A percentile compares a stretch with the other conserved stretches of the same genome.
phyloP scores from a whole-genome alignment of 164 flowering plant species.

The Kalanchoe fedtschenkoi region DNA sequence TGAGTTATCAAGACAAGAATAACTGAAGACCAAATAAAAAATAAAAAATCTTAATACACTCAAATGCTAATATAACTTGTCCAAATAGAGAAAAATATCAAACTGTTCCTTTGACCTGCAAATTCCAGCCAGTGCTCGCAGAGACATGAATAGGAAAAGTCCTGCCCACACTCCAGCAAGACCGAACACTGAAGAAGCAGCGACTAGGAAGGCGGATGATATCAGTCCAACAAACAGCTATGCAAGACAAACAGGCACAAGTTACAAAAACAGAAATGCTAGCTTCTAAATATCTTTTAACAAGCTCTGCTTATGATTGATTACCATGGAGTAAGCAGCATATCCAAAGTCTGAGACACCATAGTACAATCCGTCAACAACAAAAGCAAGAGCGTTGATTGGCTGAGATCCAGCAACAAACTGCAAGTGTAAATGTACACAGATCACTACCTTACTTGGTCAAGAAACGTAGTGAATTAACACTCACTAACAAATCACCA shows the following conservation, averaged over 20 bases:
- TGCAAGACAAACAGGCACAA: background rate
- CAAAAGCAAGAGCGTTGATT: conserved; percentile 90
- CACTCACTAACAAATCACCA: background rate
- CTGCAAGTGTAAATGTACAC: conserved; percentile 27
- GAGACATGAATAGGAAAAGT: conserved; percentile 75
- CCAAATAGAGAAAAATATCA: background rate
- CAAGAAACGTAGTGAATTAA: background rate
- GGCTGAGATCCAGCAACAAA: conserved; percentile 98
- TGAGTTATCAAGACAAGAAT: background rate
- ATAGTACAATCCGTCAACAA: conserved; percentile 91
- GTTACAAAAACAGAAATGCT: background rate
- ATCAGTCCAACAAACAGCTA: conserved; percentile 58
- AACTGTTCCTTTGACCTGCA: conserved; percentile 51
- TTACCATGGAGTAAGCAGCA: conserved; percentile 96
- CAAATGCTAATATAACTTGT: background rate
- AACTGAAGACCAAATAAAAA: background rate
- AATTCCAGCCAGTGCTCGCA: conserved; percentile 74
- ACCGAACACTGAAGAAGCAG: conserved; percentile 61
- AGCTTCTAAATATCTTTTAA: background rate
- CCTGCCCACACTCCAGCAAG: conserved; percentile 92
- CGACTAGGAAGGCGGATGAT: conserved; percentile 54
- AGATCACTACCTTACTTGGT: background rate
- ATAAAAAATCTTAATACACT: background rate
- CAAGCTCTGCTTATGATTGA: background rate
- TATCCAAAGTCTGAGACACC: conserved; percentile 90